A percentile compares a stretch with the other conserved stretches of the same genome.
Conservation (phyloP, 78 protist genomes). For the Anaeramoeba ignava region DNA sequence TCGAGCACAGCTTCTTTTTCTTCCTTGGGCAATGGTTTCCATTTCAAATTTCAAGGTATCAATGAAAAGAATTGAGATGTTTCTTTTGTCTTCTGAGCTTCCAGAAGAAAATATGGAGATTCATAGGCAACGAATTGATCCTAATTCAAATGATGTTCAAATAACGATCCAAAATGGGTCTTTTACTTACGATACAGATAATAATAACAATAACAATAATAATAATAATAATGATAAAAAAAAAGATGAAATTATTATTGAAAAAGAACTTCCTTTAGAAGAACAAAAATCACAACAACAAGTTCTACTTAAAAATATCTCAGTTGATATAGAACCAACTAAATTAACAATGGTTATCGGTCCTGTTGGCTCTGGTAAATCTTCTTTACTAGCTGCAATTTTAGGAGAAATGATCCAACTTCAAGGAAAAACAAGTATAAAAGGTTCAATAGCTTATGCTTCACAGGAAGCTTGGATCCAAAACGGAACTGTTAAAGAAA, state of each 20-base stretch:
- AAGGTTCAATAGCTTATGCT: not conserved
- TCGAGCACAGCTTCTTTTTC: not conserved
- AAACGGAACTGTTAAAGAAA: slow-evolving; percentile 29
- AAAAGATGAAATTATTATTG: not conserved
- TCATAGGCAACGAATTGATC: not conserved
- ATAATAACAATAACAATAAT: not conserved
- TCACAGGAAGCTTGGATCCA: slow-evolving; percentile 27
- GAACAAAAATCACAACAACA: not conserved
- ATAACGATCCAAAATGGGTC: not conserved
- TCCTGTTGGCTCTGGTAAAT: not conserved
- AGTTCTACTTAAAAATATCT: not conserved
- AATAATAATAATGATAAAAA: not conserved
- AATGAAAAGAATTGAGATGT: not conserved
- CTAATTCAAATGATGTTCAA: not conserved
- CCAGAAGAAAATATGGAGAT: not conserved
- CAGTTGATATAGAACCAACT: not conserved
- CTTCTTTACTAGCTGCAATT: not conserved
- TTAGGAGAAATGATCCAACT: not conserved
- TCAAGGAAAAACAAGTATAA: not conserved
- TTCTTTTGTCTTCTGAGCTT: not conserved
- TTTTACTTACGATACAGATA: not conserved
- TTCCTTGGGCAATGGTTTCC: not conserved
- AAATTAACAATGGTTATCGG: not conserved
- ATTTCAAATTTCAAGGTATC: not conserved
- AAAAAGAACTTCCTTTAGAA: not conserved